phyloP scores from a whole-genome alignment of 768 basidiomycete species.

The Termitomyces sp. region DNA sequence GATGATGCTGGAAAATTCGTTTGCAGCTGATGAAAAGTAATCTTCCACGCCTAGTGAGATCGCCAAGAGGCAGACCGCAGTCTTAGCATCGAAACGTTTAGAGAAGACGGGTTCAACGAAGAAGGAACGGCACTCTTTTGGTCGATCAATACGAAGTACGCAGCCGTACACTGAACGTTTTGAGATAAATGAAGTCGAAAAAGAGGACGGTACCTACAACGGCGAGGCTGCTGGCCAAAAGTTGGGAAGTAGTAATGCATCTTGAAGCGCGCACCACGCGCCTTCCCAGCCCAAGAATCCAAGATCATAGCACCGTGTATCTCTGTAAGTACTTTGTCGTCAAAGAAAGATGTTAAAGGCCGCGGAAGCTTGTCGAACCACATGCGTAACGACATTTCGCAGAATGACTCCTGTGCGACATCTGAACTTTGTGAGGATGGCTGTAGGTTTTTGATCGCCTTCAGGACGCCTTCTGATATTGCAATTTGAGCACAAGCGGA shows the following conservation, averaged over 20 bases:
- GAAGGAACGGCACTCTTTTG: slow-evolving; percentile 46
- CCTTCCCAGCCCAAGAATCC: slow-evolving; percentile 42
- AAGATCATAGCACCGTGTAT: slow-evolving; percentile 53
- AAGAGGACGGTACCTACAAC: slow-evolving; percentile 30
- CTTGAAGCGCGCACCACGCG: slow-evolving; percentile 42
- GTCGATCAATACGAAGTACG: slow-evolving; percentile 52
- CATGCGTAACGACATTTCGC: slow-evolving; percentile 37
- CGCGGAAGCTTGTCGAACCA: slow-evolving; percentile 64
- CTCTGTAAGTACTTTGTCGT: slow-evolving; percentile 37
- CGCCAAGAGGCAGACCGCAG: slow-evolving; percentile 59
- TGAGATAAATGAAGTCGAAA: not conserved
- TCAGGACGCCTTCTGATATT: not conserved
- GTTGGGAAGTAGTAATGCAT: slow-evolving; percentile 35
- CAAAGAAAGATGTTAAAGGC: slow-evolving; percentile 53
- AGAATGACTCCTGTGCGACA: not conserved
- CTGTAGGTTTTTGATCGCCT: not conserved
- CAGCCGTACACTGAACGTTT: slow-evolving; percentile 31
- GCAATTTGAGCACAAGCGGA: not conserved
- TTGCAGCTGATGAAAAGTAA: slow-evolving; percentile 42
- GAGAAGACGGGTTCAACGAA: slow-evolving; percentile 59
- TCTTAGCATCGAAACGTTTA: slow-evolving; percentile 62
- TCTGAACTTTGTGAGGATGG: not conserved
- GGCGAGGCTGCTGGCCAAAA: slow-evolving; percentile 25
- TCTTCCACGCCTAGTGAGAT: slow-evolving; percentile 56
- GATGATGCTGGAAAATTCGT: not conserved